phyloP scores from a whole-genome alignment of 1,139 yeast genomes.

The Candida tunisiensis region DNA sequence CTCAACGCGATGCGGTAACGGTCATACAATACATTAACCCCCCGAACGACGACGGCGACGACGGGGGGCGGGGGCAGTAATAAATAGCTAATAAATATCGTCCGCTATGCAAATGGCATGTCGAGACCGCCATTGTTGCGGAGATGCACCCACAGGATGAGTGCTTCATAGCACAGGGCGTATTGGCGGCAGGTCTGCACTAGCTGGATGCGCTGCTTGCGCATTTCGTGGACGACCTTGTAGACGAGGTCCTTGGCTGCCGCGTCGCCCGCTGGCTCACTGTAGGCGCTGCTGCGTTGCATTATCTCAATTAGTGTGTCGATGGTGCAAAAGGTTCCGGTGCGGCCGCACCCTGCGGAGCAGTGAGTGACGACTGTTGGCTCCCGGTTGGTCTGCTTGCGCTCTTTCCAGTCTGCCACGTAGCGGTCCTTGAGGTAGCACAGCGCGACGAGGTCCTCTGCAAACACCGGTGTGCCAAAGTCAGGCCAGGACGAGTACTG shows the following conservation, averaged over 20 bases:
- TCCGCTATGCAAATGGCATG: no score
- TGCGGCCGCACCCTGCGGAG: constrained; percentile 87
- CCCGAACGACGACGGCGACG: no score
- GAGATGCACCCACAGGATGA: constrained; percentile 16
- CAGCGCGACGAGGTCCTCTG: constrained; percentile 34
- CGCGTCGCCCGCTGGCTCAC: constrained; percentile 4
- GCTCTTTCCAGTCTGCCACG: constrained; percentile 5
- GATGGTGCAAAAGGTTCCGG: constrained; percentile 70
- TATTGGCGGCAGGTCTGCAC: constrained; percentile 69
- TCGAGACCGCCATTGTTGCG: no score
- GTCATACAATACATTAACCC: no score
- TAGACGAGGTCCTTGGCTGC: constrained; percentile 33
- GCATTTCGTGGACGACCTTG: constrained; percentile 37
- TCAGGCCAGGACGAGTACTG: constrained; percentile 75
- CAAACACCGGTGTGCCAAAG: constrained; percentile 47
- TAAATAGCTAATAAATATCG: no score
- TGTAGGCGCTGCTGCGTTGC: constrained; percentile 4
- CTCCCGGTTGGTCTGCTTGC: constrained; percentile 3
- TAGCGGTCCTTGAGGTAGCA: constrained; percentile 27
- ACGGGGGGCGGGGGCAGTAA: no score
- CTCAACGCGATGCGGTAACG: no score
- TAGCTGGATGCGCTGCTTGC: constrained; percentile 67
- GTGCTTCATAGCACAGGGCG: constrained; percentile 50
- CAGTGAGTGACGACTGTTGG: constrained; percentile 49
- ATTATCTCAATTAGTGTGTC: constrained; percentile 44